Percentiles rank a stretch among this genome's conserved stretches.
Evolutionary conservation across 1,284 basidiomycete species (phyloP).

Genomic region (Cutaneotrichosporon cavernicola): DNA sequence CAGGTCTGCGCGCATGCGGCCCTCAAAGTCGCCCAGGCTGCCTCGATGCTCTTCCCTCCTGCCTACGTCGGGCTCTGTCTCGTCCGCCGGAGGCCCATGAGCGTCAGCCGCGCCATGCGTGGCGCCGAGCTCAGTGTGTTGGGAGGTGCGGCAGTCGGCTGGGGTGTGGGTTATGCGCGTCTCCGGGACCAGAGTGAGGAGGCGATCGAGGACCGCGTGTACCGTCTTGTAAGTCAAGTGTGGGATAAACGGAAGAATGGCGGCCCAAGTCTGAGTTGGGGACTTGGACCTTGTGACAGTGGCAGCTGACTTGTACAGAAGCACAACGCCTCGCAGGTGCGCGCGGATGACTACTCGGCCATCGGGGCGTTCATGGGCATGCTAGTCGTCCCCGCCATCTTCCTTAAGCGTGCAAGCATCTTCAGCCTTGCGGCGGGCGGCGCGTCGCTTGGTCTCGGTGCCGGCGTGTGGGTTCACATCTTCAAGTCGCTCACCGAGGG

Average conservation of each 20-base stretch:
- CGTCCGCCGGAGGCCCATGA: constrained; percentile 36
- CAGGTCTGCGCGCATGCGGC: constrained; percentile 40
- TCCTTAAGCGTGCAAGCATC: constrained; percentile 44
- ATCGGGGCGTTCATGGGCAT: constrained; percentile 47
- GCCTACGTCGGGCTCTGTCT: constrained; percentile 39
- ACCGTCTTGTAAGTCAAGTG: constrained; percentile 42
- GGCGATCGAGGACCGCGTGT: constrained; percentile 36
- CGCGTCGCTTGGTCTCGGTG: constrained; percentile 45
- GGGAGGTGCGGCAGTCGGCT: constrained; percentile 31
- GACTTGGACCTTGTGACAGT: background rate
- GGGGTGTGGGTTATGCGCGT: constrained; percentile 32
- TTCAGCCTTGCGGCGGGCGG: constrained; percentile 43
- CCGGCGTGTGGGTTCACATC: constrained; percentile 44
- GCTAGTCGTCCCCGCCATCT: constrained; percentile 44
- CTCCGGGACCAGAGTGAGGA: constrained; percentile 33
- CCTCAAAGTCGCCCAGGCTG: constrained; percentile 44
- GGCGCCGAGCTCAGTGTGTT: constrained; percentile 24
- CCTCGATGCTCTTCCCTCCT: constrained; percentile 42
- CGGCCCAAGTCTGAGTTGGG: background rate
- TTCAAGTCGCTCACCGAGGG: constrained; percentile 38
- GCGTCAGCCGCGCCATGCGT: constrained; percentile 36
- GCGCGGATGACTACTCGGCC: constrained; percentile 49
- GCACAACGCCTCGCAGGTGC: constrained; percentile 38
- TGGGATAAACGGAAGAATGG: background rate
- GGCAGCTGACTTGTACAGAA: constrained; percentile 25